Evolutionary conservation across 129 eudicot species (phyloP).

Genomic region (Arctium minus): DNA sequence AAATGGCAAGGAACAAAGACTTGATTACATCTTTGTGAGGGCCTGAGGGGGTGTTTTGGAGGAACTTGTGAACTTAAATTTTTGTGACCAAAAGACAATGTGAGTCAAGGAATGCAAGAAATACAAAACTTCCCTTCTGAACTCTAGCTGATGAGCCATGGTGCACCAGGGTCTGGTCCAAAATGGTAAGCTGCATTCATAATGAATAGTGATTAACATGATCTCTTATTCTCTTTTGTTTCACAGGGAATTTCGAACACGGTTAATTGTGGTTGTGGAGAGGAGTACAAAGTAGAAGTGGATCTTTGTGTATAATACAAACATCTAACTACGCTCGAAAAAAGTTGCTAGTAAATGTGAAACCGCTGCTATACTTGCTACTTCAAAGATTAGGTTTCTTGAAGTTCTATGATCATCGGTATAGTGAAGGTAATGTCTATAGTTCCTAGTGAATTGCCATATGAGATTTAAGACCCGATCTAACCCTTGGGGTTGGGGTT

Average conservation of each 20-base stretch:
- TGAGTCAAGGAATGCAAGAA: background rate
- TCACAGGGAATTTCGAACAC: slow-evolving; percentile 55
- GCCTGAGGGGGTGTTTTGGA: background rate
- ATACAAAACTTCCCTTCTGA: background rate
- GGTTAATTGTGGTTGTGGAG: slow-evolving; percentile 68
- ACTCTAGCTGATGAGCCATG: background rate
- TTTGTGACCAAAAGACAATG: background rate
- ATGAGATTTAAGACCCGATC: no score
- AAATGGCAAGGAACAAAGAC: background rate
- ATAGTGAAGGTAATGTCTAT: background rate
- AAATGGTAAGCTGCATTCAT: background rate
- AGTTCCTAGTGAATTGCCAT: background rate
- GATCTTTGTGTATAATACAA: slow-evolving; percentile 23
- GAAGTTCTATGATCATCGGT: background rate
- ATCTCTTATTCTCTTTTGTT: background rate
- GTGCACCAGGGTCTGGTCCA: background rate
- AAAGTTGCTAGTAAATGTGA: background rate
- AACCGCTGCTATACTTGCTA: background rate
- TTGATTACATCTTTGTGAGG: background rate
- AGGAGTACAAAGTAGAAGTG: slow-evolving; percentile 53
- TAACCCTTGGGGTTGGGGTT: no score
- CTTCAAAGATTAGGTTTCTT: background rate
- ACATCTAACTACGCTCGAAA: background rate
- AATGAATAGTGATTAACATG: slow-evolving; percentile 3
- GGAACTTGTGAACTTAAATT: background rate